Evolutionary conservation across 2,329 filamentous ascomycete genomes (phyloP).

Genomic region (Neofusicoccum kwambonambiense): DNA sequence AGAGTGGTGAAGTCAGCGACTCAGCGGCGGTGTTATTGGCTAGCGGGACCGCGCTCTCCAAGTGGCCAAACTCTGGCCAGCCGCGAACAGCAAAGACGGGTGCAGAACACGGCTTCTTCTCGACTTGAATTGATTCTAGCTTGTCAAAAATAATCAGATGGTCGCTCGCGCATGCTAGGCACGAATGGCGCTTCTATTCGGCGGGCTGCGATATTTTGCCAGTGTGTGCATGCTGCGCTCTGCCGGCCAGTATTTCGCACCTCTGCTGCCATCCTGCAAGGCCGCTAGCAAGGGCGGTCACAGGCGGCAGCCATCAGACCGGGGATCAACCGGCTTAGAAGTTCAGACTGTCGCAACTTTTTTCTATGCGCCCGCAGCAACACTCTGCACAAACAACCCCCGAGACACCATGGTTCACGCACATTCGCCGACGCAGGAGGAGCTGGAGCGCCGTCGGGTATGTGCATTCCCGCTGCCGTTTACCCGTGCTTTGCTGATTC

Average conservation of each 20-base stretch:
- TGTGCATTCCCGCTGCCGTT: slow-evolving; percentile 19
- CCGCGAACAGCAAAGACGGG: too few species aligned
- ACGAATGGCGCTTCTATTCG: too few species aligned
- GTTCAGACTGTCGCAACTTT: slow-evolving; percentile 20
- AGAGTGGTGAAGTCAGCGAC: slow-evolving; percentile 14
- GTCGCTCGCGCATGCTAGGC: too few species aligned
- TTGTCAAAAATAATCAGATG: too few species aligned
- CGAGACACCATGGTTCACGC: slow-evolving; percentile 42
- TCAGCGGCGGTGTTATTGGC: neutral
- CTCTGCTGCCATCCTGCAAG: neutral
- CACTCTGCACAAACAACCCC: slow-evolving; percentile 17
- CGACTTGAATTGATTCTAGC: too few species aligned
- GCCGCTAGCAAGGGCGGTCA: neutral
- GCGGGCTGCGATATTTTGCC: too few species aligned
- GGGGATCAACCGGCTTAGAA: slow-evolving; percentile 15
- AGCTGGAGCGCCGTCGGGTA: slow-evolving; percentile 63
- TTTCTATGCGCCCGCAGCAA: slow-evolving; percentile 21
- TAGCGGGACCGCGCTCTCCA: neutral
- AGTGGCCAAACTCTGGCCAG: neutral
- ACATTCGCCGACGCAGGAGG: slow-evolving; percentile 42
- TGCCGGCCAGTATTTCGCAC: neutral
- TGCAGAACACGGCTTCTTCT: too few species aligned
- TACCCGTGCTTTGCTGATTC: slow-evolving; percentile 8
- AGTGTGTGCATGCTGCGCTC: neutral
- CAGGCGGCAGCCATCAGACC: neutral